Base-by-base conservation (phyloP, 768 basidiomycete species). In the Leccinum boreale region DNA sequence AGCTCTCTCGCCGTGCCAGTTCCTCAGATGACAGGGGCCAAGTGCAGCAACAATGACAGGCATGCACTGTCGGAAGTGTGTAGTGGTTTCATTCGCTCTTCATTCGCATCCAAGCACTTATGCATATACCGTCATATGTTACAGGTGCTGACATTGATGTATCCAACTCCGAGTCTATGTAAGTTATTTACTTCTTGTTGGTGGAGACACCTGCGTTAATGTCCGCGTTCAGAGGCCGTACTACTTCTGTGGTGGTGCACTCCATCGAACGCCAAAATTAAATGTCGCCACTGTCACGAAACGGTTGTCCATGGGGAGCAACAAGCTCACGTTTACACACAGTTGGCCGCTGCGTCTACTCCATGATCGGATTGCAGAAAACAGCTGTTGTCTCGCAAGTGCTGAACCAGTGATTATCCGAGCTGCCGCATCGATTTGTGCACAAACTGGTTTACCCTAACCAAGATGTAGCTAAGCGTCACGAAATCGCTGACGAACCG, bases 31-130 rank as follows among this genome's bases (percentile, higher is more conserved):
- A 89, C 10, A 85, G 84, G 26, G 92, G 92, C 0, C 78, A 80
- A 60, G 74, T 94, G 55, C 91, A 92, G 65, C 79, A 94, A 17
- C 94, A 94, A 67, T 90, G 91, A 67, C 81, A 85, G 55, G 74
- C 86, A 6, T 95, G 94, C 92, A 85, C 89, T 5, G 86, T 89
- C 11, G 85, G 87, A 70, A 84, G 90, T 87, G 60, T 62, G 81
- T 68, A 31, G 23, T 57, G 33, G 50, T 24, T 60, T 58, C 53
- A 24, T 57, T 56, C 50, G 12, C 51, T 35, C 52, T 58, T 58
- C 42, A 48, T 36, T 55, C 51, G 55, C 17, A 52, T 46, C 28
- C 63, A 21, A 60, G 31, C 5, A 21, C 44, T 45, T 53, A 26
- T 35, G 58, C 33, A 33, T 9, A 36, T 14, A 15, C 5, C 36